Base-by-base conservation (phyloP, 2,329 filamentous ascomycete species). In the Sporothrix sp. region DNA sequence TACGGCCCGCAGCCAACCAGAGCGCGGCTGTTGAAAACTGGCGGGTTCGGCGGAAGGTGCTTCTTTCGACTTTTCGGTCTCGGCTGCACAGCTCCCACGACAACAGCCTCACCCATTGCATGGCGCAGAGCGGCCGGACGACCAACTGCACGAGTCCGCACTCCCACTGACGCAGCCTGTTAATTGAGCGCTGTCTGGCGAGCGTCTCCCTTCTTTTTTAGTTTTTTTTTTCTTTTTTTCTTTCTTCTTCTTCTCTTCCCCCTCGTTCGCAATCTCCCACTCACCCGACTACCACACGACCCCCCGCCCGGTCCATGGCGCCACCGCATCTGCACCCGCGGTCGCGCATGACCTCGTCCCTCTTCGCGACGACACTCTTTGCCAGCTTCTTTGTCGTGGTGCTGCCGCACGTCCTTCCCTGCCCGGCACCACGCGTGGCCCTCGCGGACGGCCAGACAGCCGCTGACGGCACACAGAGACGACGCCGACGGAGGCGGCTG, bases 361-460 rank as follows among this genome's bases (percentile, higher is more conserved):
- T 98, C 54, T 98, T 98, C 71, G 89, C 88, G 46, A 87, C 85
- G n/a, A 97, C 91, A 1, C 78, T 97, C 50, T 76, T 87, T 56
- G 82, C 89, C 28, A 93, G 86, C 59, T 95, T 98, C 67, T 78
- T 95, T 56, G 90, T 98, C 55, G 93, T 98, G 48, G 87, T 81
- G 27, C 74, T 95, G 39, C 93, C 93, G 20, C 93, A 98, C 66
- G 64, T 94, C 27, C 78, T 98, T 16, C 93, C 93, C 1, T 98
- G 93, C 64, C 93, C 93, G 1, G 87, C 88, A 40, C 87, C 87
- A 2, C 78, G 86, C 57, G 72, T 79, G 28, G 79, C 82, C 30
- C 84, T 85, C 60, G 85, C 87, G 59, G 90, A 95, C 65, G 82
- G 82, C 21, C 71, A 45, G 30, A 20, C 68, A 52, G 76, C 69